These are phyloP conservation scores for Groenewaldozyma tartarivorans DNA, from an alignment of 805 yeast species.

Conservation along the genomic window DNA sequence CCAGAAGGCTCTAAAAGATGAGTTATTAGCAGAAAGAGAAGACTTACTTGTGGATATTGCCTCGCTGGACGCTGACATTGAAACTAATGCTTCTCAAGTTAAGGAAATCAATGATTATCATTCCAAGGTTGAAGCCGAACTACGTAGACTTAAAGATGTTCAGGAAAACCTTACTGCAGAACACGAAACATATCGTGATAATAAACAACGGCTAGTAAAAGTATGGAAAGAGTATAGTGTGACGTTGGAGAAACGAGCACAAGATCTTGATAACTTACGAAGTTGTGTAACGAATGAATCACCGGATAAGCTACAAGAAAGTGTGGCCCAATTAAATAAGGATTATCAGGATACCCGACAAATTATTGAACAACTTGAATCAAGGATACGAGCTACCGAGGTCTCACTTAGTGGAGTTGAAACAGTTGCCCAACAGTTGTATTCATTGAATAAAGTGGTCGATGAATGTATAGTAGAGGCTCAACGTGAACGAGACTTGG, in stretches of 20 bases:
- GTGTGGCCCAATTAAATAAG: slow-evolving; percentile 43
- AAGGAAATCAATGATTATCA: slow-evolving; percentile 41
- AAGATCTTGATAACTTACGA: slow-evolving; percentile 50
- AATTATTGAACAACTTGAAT: slow-evolving; percentile 34
- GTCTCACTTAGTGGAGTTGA: slow-evolving; percentile 51
- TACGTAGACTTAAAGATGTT: slow-evolving; percentile 47
- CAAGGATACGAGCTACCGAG: slow-evolving; percentile 40
- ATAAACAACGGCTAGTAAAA: slow-evolving; percentile 48
- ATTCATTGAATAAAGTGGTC: slow-evolving; percentile 33
- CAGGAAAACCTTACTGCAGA: slow-evolving; percentile 57
- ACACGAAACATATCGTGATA: slow-evolving; percentile 53
- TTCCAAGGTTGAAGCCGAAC: slow-evolving; percentile 47
- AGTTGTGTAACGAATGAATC: slow-evolving; percentile 54
- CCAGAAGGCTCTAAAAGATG: slow-evolving; percentile 32
- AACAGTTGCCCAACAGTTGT: slow-evolving; percentile 39
- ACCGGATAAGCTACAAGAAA: slow-evolving; percentile 42
- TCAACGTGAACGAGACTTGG: slow-evolving; percentile 33
- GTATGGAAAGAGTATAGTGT: slow-evolving; percentile 54
- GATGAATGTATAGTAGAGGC: slow-evolving; percentile 44
- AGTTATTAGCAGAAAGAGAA: slow-evolving; percentile 34
- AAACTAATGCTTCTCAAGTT: slow-evolving; percentile 18
- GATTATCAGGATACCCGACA: slow-evolving; percentile 35
- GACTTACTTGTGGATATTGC: slow-evolving; percentile 29
- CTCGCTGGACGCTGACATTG: slow-evolving; percentile 28
- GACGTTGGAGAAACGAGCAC: slow-evolving; percentile 44